Evolutionary conservation across 2,329 filamentous ascomycete species (phyloP).

Genomic region (Pseudogymnoascus sp.): DNA sequence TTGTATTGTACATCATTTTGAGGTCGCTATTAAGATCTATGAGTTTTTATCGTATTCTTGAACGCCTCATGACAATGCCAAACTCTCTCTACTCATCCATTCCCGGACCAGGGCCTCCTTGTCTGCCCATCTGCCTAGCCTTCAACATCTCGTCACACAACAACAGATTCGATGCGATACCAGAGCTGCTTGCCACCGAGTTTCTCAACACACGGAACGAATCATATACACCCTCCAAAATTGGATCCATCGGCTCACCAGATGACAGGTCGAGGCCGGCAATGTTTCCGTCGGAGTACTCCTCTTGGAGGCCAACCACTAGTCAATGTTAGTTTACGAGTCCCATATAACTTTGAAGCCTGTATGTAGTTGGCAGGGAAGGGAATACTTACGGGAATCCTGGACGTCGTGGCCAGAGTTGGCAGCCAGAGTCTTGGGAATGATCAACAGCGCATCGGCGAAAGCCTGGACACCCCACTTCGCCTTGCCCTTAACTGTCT

Average conservation of each 20-base stretch:
- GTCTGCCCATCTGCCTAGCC: conserved; percentile 83
- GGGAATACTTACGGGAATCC: conserved; percentile 65
- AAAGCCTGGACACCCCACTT: conserved; percentile 95
- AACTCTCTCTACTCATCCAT: conserved; percentile 42
- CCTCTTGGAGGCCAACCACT: conserved; percentile 84
- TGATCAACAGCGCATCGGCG: conserved; percentile 86
- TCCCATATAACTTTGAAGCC: neutral
- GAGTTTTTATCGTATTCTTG: conserved; percentile 8
- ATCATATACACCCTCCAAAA: conserved; percentile 86
- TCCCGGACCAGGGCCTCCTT: conserved; percentile 52
- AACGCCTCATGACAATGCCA: conserved; percentile 6
- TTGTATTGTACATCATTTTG: conserved; percentile 7
- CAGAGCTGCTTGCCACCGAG: conserved; percentile 84
- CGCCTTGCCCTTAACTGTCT: conserved; percentile 93
- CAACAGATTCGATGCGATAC: conserved; percentile 90
- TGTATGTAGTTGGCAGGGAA: neutral
- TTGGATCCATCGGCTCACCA: conserved; percentile 90
- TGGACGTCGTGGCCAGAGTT: conserved; percentile 97
- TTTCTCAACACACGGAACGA: conserved; percentile 93
- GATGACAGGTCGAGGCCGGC: conserved; percentile 81
- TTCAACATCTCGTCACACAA: conserved; percentile 97
- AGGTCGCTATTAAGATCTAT: conserved; percentile 7
- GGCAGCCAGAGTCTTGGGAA: conserved; percentile 93
- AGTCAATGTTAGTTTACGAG: conserved; percentile 17
- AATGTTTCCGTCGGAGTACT: conserved; percentile 71